These are phyloP conservation scores for Ramaria rubella DNA, from an alignment of 768 basidiomycete genomes.

Conservation along the genomic window DNA sequence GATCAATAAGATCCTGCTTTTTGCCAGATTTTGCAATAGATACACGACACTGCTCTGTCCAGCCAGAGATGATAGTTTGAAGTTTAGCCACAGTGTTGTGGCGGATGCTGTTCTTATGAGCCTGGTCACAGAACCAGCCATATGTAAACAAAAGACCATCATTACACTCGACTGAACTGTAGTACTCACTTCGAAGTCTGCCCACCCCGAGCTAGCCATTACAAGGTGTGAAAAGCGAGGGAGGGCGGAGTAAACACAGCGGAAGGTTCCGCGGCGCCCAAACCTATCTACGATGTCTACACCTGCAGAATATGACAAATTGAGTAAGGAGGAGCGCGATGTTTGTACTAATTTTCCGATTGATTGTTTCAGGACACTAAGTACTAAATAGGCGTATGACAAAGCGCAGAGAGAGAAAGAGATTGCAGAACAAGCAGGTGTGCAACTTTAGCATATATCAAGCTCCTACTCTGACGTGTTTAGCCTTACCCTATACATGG, in stretches of 20 bases:
- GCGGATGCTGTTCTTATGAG: conserved; percentile 62
- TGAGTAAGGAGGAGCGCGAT: conserved; percentile 72
- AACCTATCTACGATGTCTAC: conserved; percentile 24
- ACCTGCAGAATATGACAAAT: conserved; percentile 58
- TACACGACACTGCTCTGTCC: conserved; percentile 72
- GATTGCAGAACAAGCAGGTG: conserved; percentile 78
- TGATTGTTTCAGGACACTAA: neutral
- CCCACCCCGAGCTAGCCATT: conserved; percentile 65
- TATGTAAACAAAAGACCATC: neutral
- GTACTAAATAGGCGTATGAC: conserved; percentile 38
- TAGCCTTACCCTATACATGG: conserved; percentile 90
- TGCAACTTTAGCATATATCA: conserved; percentile 21
- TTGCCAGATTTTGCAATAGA: conserved; percentile 71
- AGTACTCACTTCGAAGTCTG: conserved; percentile 63
- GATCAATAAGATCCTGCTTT: conserved; percentile 82
- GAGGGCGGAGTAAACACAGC: neutral
- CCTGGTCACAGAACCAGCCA: conserved; percentile 34
- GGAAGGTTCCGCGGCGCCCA: conserved; percentile 3
- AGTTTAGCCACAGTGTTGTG: conserved; percentile 80
- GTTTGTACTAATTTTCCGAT: conserved; percentile 10
- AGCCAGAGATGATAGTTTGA: conserved; percentile 70
- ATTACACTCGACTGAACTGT: conserved; percentile 10
- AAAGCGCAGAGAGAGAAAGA: conserved; percentile 63
- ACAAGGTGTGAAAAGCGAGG: conserved; percentile 12
- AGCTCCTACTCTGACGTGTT: conserved; percentile 17